Evolutionary conservation across 2,329 filamentous ascomycete species (phyloP).

Genomic region (Ceratocystis cubensis): DNA sequence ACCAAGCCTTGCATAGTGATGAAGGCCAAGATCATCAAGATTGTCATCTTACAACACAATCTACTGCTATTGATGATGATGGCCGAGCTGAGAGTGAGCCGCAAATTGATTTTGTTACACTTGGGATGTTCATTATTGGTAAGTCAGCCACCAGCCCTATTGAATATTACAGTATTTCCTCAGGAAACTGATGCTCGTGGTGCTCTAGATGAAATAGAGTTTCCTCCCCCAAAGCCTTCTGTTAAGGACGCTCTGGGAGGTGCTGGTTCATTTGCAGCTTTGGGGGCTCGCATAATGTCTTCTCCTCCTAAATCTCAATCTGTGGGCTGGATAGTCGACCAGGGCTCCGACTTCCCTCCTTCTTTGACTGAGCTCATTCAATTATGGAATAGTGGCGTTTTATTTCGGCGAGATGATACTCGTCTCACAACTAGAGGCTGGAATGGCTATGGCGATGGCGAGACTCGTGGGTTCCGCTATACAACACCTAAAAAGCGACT

Average conservation of each 20-base stretch:
- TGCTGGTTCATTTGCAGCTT: constrained; percentile 71
- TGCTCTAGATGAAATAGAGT: constrained; percentile 78
- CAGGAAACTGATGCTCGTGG: constrained; percentile 12
- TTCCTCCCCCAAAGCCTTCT: constrained; percentile 53
- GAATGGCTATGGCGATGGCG: constrained; percentile 72
- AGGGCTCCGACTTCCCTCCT: constrained; percentile 72
- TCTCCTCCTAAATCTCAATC: constrained; percentile 47
- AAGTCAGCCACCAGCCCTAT: constrained; percentile 25
- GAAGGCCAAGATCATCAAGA: not conserved
- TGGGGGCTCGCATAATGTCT: constrained; percentile 81
- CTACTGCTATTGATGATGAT: not conserved
- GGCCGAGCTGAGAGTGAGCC: not conserved
- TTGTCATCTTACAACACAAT: not conserved
- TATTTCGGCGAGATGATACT: constrained; percentile 52
- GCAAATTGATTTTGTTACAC: constrained; percentile 50
- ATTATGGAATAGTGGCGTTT: constrained; percentile 62
- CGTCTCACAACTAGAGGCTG: constrained; percentile 78
- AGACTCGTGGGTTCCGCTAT: constrained; percentile 71
- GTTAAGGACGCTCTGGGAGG: constrained; percentile 74
- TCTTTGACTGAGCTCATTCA: constrained; percentile 51
- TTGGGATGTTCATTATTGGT: constrained; percentile 67
- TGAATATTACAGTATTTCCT: not conserved
- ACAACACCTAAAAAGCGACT: constrained; percentile 74
- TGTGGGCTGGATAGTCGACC: constrained; percentile 85
- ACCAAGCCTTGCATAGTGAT: not conserved